Evolutionary conservation across 768 basidiomycete species (phyloP), one percentile per base, ranked within the genome.

Genomic region (Chlorophyllum brunneum): DNA sequence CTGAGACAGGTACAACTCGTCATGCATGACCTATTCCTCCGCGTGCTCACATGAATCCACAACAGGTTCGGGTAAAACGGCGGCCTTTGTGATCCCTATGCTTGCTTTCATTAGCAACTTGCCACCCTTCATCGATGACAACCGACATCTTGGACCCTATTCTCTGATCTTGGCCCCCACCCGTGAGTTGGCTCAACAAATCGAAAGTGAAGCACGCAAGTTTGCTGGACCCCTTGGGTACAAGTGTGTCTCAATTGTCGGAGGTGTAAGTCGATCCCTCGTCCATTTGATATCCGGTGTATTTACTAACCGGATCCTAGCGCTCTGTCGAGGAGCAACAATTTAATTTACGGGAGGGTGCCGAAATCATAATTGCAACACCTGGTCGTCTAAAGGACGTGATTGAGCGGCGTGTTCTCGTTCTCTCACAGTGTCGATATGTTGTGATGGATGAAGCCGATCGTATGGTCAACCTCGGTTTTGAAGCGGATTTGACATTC

Each of bases 391-490:
- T 99, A 15, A 97, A 97, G 69, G 97, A 98, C 65, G 92, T 98
- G 50, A 86, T 99, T 55, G 95, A 99, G 70, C 85, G 94, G 18
- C 91, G 89, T 66, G 92, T 98, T 40, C 78, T 99, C 37, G 97
- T 99, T 16, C 79, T 99, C 38, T 88, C 90, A 5, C 97, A 99
- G 68, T 98, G 97, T 68, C 92, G 92, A 2, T 98, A 99, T 64
- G 86, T 99, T 54, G 95, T 99, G 59, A 97, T 99, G 97, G 97
- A 99, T 67, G 97, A 99, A 76, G 97, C 97, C 13, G 97, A 99
- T 67, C 83, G 97, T 46, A 98, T 99, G 97, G 95, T 99, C 56
- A 86, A 95, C 63, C 83, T 98, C 26, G 97, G 97, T 13, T 99
- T 99, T 65, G 97, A 99, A 68, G 82, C 80, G 13, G 95, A 97